Evolutionary conservation across 176 grass and related monocot genomes (phyloP).

Genomic region (Saccharum spontaneum): DNA sequence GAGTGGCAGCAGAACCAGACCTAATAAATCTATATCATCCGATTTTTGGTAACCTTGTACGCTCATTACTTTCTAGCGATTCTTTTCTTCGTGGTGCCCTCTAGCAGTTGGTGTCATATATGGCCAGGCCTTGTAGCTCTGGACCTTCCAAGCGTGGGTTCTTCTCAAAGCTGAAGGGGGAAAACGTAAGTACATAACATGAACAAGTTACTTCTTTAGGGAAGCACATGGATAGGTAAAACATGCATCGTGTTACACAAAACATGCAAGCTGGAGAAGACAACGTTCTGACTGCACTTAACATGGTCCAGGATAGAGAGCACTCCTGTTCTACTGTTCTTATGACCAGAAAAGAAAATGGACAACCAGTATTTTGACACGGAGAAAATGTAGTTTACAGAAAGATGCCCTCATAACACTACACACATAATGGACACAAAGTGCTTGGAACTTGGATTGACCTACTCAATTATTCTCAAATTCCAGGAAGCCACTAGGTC

Average conservation of each 20-base stretch:
- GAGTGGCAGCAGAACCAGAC: conserved; percentile 28
- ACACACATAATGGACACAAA: neutral
- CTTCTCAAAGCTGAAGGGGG: conserved; percentile 74
- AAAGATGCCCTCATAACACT: neutral
- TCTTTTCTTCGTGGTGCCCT: conserved; percentile 27
- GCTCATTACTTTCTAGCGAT: conserved; percentile 40
- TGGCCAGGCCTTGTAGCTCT: conserved; percentile 83
- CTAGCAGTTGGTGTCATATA: conserved; percentile 98
- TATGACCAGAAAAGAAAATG: neutral
- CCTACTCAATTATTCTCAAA: neutral
- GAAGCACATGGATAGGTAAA: neutral
- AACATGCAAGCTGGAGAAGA: neutral
- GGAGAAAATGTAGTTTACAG: neutral
- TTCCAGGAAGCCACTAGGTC: conserved; percentile 7
- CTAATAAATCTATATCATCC: conserved; percentile 54
- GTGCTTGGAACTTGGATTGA: conserved; percentile 2
- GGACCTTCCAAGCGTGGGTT: conserved; percentile 94
- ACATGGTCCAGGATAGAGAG: neutral
- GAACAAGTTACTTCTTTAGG: neutral
- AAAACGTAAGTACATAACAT: conserved; percentile 4
- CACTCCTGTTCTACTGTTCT: neutral
- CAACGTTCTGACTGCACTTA: neutral
- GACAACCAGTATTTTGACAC: neutral
- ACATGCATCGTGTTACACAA: neutral
- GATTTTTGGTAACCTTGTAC: conserved; percentile 37